Evolutionary conservation across 164 flowering plant genomes (phyloP).

Genomic region (Liquidambar formosana): DNA sequence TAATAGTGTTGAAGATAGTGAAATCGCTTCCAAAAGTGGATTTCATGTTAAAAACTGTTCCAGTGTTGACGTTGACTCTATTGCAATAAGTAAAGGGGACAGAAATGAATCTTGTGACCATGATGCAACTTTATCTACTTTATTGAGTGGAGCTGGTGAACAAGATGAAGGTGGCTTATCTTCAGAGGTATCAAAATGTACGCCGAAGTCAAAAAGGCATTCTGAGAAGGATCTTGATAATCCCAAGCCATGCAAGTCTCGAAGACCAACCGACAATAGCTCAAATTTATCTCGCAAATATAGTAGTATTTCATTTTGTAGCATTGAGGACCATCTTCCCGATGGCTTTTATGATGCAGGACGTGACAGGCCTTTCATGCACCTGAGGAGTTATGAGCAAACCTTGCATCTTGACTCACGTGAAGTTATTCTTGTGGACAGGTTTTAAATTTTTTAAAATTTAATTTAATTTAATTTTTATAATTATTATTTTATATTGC

Average conservation of each 20-base stretch:
- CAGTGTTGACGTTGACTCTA: conserved; percentile 25
- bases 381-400: conserved; percentile 63
- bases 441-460: too few relatives aligned
- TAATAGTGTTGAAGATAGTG: conserved; percentile 26
- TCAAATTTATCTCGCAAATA: conserved; percentile 59
- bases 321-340: conserved; percentile 63
- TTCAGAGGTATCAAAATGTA: conserved; percentile 32
- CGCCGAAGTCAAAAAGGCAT: conserved; percentile 65
- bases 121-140: conserved; percentile 24
- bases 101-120: conserved; percentile 21
- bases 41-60: conserved; percentile 29
- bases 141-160: conserved; percentile 16
- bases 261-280: conserved; percentile 41
- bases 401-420: conserved; percentile 62
- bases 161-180: conserved; percentile 39
- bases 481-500: conserved; percentile 4
- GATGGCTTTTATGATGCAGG: conserved; percentile 99
- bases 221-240: conserved; percentile 69
- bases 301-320: conserved; percentile 64
- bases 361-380: conserved; percentile 85
- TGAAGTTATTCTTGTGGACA: conserved; percentile 91
- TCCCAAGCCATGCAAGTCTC: conserved; percentile 82
- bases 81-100: conserved; percentile 18
- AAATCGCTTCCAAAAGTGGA: conserved; percentile 15
- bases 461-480: too few relatives aligned